These are phyloP conservation scores for Rhodotorula sp. DNA, from an alignment of 1,284 basidiomycete species.

Conservation along the genomic window DNA sequence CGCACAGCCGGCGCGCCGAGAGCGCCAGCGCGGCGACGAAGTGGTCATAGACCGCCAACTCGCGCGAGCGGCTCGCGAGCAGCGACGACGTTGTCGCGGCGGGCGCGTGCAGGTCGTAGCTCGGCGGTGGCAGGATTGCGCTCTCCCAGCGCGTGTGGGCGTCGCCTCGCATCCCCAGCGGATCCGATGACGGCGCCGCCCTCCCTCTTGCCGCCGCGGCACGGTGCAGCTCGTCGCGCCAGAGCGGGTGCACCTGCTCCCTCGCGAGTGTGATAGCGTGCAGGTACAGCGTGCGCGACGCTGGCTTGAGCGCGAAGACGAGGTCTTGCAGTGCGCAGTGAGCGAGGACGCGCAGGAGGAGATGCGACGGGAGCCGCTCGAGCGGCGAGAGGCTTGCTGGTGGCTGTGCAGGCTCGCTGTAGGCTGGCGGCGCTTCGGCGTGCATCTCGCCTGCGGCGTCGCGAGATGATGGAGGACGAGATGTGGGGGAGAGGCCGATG, in stretches of 20 bases:
- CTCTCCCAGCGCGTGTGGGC: neutral
- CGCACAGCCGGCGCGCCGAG: neutral
- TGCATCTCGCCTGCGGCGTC: neutral
- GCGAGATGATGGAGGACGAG: neutral
- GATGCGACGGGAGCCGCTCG: constrained; percentile 9
- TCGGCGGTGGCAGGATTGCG: neutral
- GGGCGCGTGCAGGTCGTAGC: neutral
- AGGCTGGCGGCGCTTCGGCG: neutral
- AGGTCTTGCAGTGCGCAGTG: constrained; percentile 9
- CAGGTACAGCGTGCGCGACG: constrained; percentile 2
- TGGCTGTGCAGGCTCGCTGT: too few relatives aligned
- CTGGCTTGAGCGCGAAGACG: constrained; percentile 13
- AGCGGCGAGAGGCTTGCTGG: neutral
- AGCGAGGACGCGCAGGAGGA: constrained; percentile 17
- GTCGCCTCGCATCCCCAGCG: constrained; percentile 1
- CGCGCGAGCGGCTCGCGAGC: neutral
- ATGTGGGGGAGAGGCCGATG: too few relatives aligned
- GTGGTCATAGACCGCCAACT: constrained; percentile 18
- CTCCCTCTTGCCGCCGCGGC: neutral
- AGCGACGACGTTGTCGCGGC: neutral
- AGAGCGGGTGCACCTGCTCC: neutral
- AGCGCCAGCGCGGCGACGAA: constrained; percentile 18
- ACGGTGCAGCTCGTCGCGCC: neutral
- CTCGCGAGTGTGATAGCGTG: constrained; percentile 1
- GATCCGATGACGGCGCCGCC: neutral